Percentiles rank a stretch among this genome's conserved stretches.
These are phyloP conservation scores for Oidiodendron maius DNA, from an alignment of 495 filamentous ascomycete genomes.

Conservation along the genomic window DNA sequence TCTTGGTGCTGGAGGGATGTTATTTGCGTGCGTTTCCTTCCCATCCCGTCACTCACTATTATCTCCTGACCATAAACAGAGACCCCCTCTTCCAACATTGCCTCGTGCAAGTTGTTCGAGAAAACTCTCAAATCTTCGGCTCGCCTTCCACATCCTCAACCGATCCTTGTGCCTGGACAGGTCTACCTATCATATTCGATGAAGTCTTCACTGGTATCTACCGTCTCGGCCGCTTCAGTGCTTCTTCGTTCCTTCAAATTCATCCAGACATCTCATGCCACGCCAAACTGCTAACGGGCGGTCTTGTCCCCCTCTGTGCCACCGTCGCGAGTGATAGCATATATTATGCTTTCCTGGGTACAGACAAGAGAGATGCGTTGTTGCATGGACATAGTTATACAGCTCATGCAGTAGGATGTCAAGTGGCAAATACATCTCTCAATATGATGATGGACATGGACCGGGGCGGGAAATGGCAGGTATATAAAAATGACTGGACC, in stretches of 20 bases:
- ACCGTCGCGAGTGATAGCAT: conserved; percentile 67
- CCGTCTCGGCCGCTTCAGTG: conserved; percentile 61
- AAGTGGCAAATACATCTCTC: conserved; percentile 58
- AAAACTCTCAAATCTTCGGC: conserved; percentile 43
- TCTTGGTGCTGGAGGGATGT: conserved; percentile 73
- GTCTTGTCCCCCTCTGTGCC: conserved; percentile 64
- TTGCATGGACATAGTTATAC: conserved; percentile 81
- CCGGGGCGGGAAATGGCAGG: conserved; percentile 44
- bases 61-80: conserved; percentile 31
- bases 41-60: conserved; percentile 10
- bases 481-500: conserved; percentile 39
- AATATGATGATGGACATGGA: conserved; percentile 51
- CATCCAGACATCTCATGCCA: conserved; percentile 68
- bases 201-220: conserved; percentile 81
- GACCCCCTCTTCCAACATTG: conserved; percentile 73
- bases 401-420: conserved; percentile 69
- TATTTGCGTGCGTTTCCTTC: conserved; percentile 53
- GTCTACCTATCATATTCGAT: conserved; percentile 70
- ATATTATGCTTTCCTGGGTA: conserved; percentile 60
- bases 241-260: conserved; percentile 58
- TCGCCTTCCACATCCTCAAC: conserved; percentile 14
- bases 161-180: conserved; percentile 45
- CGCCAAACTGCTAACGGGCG: conserved; percentile 74
- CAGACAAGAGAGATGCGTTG: conserved; percentile 64
- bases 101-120: conserved; percentile 57